Evolutionary conservation across 768 basidiomycete genomes (phyloP), one percentile per base, ranked within the genome.

Genomic region (Boletus reticuloceps): DNA sequence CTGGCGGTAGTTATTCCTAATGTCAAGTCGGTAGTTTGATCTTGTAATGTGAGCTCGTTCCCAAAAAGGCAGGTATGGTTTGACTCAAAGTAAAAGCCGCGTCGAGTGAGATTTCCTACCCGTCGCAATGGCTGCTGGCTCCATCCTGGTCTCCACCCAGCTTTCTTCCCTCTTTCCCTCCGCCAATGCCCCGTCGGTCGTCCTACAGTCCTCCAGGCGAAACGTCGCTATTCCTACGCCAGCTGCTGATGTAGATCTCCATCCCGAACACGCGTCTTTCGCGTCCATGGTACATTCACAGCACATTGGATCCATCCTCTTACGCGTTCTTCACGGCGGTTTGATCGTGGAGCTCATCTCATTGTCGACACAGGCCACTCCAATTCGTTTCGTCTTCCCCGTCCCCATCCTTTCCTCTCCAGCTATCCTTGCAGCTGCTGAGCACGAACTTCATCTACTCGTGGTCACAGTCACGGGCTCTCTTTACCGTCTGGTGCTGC

Each of bases 341-440:
- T 72, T 84, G 58, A 85, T 91, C 47, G 70, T 92, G 41, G 90
- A 94, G 64, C 81, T 95, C 44, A 66, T 85, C 37, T 89, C 91
- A n/a, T 74, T 92, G 43, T 82, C 88, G 6, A 78, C 80, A 2
- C 75, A 82, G 59, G 74, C 85, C 3, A 75, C 80, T 32, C 84
- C 91, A 17, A 79, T 93, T 58, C 84, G 90, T 54, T 83, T 94
- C 67, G 77, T 89, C 59, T 91, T 92, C 62, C 90, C 91, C 37
- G 82, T 88, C 11, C 65, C 80, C 37, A 70, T 94, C 47, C 69
- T 90, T 27, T 77, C 85, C 13, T 73, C 79, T 46, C 91, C 92
- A 4, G 79, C 84, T 20, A 65, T 93, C 48, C 81, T 88, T 63
- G 66, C 84, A 17, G 77, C 70, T 50, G 64, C 70, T 6, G 62